Evolutionary conservation across 257 asterid species (phyloP).

Genomic region (Salvia splendens): DNA sequence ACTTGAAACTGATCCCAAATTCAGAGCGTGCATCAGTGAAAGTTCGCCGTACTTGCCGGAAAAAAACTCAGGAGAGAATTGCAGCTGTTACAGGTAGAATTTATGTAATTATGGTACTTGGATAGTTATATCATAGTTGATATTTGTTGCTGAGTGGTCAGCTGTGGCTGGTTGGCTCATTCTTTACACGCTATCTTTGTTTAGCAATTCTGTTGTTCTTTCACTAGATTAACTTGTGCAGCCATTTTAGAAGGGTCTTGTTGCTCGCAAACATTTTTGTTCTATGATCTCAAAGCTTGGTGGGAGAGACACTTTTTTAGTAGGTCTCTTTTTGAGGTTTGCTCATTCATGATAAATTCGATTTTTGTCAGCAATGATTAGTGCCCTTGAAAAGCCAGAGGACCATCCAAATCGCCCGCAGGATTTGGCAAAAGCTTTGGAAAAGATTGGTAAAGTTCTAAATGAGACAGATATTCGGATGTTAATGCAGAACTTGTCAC

Average conservation of each 20-base stretch:
- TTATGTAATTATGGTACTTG: not conserved
- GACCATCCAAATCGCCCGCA: conserved; percentile 43
- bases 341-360: conserved; percentile 18
- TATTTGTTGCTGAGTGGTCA: not conserved
- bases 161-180: not conserved
- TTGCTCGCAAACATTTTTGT: not conserved
- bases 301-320: too few species aligned
- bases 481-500: conserved; percentile 53
- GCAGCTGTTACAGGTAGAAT: conserved; percentile 59
- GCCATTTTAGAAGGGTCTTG: not conserved
- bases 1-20: conserved; percentile 69
- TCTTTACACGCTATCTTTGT: not conserved
- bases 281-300: too few species aligned
- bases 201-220: not conserved
- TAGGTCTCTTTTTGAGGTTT: not conserved
- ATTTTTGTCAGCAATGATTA: conserved; percentile 60
- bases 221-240: not conserved
- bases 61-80: conserved; percentile 80
- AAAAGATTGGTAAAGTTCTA: conserved; percentile 60
- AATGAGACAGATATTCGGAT: conserved; percentile 68
- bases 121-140: not conserved
- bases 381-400: conserved; percentile 55
- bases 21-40: conserved; percentile 48
- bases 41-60: conserved; percentile 67
- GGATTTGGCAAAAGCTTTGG: conserved; percentile 61